These are phyloP conservation scores for Punctularia strigosozonata DNA, from an alignment of 768 basidiomycete genomes.

Conservation along the genomic window DNA sequence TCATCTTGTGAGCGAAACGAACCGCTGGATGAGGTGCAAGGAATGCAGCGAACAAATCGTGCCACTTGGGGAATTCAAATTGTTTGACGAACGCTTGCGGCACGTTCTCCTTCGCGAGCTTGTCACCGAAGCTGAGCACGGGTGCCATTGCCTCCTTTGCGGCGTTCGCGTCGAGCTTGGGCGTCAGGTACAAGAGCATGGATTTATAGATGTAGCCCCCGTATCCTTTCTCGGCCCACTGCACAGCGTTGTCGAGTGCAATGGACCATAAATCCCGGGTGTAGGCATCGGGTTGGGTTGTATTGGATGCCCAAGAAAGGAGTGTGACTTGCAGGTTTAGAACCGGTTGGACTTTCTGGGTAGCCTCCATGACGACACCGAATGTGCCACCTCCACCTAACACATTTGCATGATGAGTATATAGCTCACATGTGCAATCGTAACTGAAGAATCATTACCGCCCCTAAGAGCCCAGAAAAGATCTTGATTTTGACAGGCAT, in stretches of 20 bases:
- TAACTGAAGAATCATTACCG: no score
- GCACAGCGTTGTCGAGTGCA: slow-evolving; percentile 25
- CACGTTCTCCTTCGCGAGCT: slow-evolving; percentile 1
- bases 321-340: slow-evolving; percentile 7
- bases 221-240: slow-evolving; percentile 36
- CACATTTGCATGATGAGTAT: no score
- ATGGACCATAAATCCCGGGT: slow-evolving; percentile 19
- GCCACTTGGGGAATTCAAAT: slow-evolving; percentile 31
- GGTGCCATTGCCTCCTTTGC: slow-evolving; percentile 5
- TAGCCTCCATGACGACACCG: slow-evolving; percentile 9
- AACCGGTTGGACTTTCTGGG: slow-evolving; percentile 5
- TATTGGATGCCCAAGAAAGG: slow-evolving; percentile 1
- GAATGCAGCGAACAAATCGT: slow-evolving; percentile 27
- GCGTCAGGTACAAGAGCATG: slow-evolving; percentile 6
- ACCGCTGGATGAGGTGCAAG: slow-evolving; percentile 26
- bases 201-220: slow-evolving; percentile 28
- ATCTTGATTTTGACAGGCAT: slow-evolving; percentile 35
- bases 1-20: not conserved
- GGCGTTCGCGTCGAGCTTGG: slow-evolving; percentile 2
- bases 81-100: slow-evolving; percentile 16
- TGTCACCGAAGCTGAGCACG: slow-evolving; percentile 5
- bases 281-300: not conserved
- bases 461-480: slow-evolving; percentile 43
- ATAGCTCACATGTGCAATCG: no score
- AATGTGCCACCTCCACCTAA: slow-evolving; percentile 13